Evolutionary conservation across 805 yeast genomes (phyloP).

Genomic region (Yarrowia yakushimensis): DNA sequence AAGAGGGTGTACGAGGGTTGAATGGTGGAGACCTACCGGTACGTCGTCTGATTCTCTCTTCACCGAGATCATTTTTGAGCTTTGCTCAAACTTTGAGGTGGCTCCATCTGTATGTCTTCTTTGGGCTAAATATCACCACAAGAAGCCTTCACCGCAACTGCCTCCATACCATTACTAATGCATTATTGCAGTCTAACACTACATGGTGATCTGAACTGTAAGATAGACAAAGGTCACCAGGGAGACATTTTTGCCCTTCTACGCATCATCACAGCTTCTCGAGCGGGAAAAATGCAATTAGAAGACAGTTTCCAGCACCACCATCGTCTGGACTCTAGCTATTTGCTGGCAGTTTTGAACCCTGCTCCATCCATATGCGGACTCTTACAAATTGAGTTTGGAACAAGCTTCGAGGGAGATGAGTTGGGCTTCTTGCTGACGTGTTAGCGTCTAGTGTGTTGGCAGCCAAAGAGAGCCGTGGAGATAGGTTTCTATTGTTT

Average conservation of each 20-base stretch:
- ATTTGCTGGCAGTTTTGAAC: not conserved
- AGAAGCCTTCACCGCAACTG: not conserved
- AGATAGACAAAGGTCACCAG: not conserved
- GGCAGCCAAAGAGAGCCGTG: not conserved
- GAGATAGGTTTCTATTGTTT: too few relatives aligned
- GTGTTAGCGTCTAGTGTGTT: slow-evolving; percentile 1
- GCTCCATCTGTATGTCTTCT: too few relatives aligned
- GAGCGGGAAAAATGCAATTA: too few relatives aligned
- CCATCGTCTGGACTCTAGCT: not conserved
- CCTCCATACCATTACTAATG: not conserved
- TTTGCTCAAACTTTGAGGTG: too few relatives aligned
- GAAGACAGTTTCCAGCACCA: not conserved
- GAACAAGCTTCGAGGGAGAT: slow-evolving; percentile 2
- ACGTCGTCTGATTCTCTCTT: not conserved
- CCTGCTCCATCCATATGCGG: not conserved
- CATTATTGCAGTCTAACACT: not conserved
- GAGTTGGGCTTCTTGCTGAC: slow-evolving; percentile 8
- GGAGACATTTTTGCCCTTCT: not conserved
- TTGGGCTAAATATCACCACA: not conserved
- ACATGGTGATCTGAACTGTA: not conserved
- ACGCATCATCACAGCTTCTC: not conserved
- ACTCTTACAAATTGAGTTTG: slow-evolving; percentile 2
- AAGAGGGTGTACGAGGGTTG: too few relatives aligned
- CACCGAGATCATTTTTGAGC: not conserved
- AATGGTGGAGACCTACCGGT: too few relatives aligned